Base-by-base conservation (phyloP, 805 yeast species). In the Debaryomyces prosopidis region DNA sequence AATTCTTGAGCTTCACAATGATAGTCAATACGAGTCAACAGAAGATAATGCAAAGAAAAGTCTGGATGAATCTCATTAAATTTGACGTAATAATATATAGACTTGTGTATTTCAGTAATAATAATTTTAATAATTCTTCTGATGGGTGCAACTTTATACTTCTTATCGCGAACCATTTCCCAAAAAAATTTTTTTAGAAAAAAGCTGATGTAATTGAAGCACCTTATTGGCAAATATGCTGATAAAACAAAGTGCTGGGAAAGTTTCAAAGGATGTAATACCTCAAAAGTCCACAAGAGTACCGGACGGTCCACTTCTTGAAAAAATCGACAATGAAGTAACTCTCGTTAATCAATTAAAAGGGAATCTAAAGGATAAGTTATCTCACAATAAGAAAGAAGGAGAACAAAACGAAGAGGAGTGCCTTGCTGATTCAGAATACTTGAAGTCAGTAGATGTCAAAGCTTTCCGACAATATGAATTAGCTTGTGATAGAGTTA, bases 401-500 rank as follows among this genome's bases (percentile, higher is more conserved):
- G 47, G 45, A n/a, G 42, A 39, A 27, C 39, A 42, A 39, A 44
- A 39, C 27, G 45, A 36, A 12, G 47, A 40, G 12, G 50, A 43
- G 30, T 63, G 71, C 72, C 45, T 47, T 17, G 51, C 51, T 18
- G 62, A 62, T 5, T 56, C 71, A 2, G 67, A 63, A 14, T 61
- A 55, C 38, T 63, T 59, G 45, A 60, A 62, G 43, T 56, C 57
- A 26, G 61, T 68, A 19, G 77, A 72, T 44, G 52, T 67, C 20
- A 70, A 72, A 46, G 53, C 75, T 27, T 84, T 80, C 53, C 63
- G 90, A 38, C 87, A 83, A 53, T 84, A 84, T 54, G 87, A 83
- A 51, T 66, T 82, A 35, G 89, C 89, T 0, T 79, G 83, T 57
- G 85, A 81, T 52, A 66, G 88, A 47, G 89, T 84, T 36, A 82